Evolutionary conservation across 2,329 filamentous ascomycete genomes (phyloP).

Genomic region (Stagonosporopsis rhizophila): DNA sequence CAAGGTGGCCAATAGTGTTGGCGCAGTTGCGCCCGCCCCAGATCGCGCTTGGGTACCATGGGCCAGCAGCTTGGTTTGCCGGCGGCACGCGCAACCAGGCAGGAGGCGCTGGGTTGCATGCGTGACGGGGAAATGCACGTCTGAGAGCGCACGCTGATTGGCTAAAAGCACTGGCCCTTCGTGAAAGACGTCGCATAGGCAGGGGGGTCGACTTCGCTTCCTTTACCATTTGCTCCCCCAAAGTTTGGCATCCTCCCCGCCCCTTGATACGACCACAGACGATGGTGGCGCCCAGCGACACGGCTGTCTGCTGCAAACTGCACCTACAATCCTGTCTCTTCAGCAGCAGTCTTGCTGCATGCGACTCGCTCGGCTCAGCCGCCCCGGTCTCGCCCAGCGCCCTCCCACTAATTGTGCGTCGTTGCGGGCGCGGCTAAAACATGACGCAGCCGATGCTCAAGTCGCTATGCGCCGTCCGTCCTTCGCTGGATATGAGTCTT

Average conservation of each 20-base stretch:
- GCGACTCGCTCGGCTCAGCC: constrained; percentile 26
- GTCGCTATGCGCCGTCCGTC: constrained; percentile 35
- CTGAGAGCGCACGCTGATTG: constrained; percentile 19
- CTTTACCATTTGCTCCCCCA: constrained; percentile 37
- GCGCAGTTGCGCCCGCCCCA: constrained; percentile 34
- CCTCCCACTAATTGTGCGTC: constrained; percentile 31
- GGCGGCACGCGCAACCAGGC: constrained; percentile 38
- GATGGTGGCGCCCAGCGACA: constrained; percentile 27
- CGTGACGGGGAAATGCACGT: constrained; percentile 18
- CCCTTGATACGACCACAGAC: constrained; percentile 35
- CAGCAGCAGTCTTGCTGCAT: constrained; percentile 22
- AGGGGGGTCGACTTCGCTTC: constrained; percentile 26
- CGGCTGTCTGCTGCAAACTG: constrained; percentile 28
- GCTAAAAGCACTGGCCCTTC: constrained; percentile 6
- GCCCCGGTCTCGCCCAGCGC: constrained; percentile 27
- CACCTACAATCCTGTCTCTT: constrained; percentile 21
- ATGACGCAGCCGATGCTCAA: constrained; percentile 32
- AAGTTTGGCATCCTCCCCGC: constrained; percentile 30
- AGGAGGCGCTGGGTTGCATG: constrained; percentile 36
- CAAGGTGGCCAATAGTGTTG: constrained; percentile 28
- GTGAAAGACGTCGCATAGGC: constrained; percentile 26
- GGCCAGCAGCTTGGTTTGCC: constrained; percentile 43
- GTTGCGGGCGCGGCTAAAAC: constrained; percentile 43
- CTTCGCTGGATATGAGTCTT: constrained; percentile 34
- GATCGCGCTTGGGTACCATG: constrained; percentile 43